Base-by-base conservation (phyloP, 306 rosid genomes). In the Notholithocarpus densiflorus region DNA sequence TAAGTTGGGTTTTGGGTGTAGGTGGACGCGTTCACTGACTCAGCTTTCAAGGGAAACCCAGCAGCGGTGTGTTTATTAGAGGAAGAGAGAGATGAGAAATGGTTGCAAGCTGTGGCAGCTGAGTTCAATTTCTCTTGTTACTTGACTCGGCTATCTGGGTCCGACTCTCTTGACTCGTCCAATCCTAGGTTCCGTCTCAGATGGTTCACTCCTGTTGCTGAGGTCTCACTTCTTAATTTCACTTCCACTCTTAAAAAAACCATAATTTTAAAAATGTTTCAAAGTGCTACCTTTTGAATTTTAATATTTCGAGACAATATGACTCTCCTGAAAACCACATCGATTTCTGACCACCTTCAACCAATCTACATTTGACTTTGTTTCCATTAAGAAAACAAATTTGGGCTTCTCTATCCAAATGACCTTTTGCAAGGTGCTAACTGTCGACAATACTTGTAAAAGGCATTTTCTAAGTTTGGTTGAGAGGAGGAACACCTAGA, bases 121-220 rank as follows among this genome's bases (percentile, higher is more conserved):
- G 93, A 89, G 91, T 89, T 91, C 77, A 91, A 88, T 54, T 12
- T 89, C 75, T 82, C 97, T 0, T 59, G 89, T 73, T 91, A 56
- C 71, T 64, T 89, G 79, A 85, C 84, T 79, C 84, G 56, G 37
- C 64, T 86, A 13, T 4, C 72, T 7, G 87, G 72, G 2, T 79
- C 80, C 5, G 61, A 77, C n/a, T 14, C 77, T 26, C 55, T 37
- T 78, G 74, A 61, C 75, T 74, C 75, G 1, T 69, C 89, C 1
- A 59, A 32, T 79, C 92, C 90, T 8, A 87, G 89, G 81, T 92
- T 88, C 68, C 20, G 37, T 32, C 96, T 94, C 78, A 85, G 94
- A 89, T 94, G 96, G 97, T 94, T 92, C 83, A 87, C 93, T 81
- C 97, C 92, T 75, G 56, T 78, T 54, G 0, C 60, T 77, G 98